Evolutionary conservation across 202 grass and related monocot species (phyloP).

Genomic region (Brachypodium distachyon): DNA sequence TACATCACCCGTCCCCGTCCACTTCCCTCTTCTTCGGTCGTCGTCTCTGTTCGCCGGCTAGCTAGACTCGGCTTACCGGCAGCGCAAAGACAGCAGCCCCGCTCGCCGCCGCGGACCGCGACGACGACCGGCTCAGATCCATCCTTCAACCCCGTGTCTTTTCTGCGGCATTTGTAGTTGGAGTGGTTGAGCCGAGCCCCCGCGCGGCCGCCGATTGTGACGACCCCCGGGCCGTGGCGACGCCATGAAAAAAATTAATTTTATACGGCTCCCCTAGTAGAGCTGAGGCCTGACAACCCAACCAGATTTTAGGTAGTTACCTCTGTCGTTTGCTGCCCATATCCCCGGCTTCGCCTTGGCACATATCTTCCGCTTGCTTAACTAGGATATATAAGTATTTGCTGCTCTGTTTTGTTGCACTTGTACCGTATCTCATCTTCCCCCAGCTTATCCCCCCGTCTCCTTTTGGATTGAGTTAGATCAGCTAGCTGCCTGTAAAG

Average conservation of each 20-base stretch:
- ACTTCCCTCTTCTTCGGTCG: not conserved
- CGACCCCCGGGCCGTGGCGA: constrained; percentile 26
- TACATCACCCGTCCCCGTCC: not conserved
- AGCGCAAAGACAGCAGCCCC: not conserved
- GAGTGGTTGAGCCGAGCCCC: constrained; percentile 54
- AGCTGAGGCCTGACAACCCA: constrained; percentile 54
- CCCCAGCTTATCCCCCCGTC: not conserved
- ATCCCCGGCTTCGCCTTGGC: not conserved
- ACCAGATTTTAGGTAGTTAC: constrained; percentile 87
- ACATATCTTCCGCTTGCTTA: not conserved
- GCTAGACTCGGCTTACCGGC: not conserved
- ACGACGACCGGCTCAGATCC: not conserved
- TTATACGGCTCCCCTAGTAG: constrained; percentile 19
- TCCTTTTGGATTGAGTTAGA: constrained; percentile 28
- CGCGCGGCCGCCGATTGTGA: constrained; percentile 23
- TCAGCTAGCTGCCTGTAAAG: constrained; percentile 18
- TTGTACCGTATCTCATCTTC: constrained; percentile 33
- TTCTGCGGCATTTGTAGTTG: constrained; percentile 21
- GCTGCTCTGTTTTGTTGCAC: constrained; percentile 40
- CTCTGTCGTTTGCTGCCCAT: not conserved
- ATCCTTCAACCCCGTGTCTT: constrained; percentile 1
- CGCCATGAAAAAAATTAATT: constrained; percentile 3
- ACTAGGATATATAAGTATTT: constrained; percentile 16
- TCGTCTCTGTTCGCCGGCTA: constrained; percentile 12
- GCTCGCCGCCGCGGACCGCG: not conserved